Conservation (phyloP, 768 basidiomycete species). For the Leccinum imitatum region DNA sequence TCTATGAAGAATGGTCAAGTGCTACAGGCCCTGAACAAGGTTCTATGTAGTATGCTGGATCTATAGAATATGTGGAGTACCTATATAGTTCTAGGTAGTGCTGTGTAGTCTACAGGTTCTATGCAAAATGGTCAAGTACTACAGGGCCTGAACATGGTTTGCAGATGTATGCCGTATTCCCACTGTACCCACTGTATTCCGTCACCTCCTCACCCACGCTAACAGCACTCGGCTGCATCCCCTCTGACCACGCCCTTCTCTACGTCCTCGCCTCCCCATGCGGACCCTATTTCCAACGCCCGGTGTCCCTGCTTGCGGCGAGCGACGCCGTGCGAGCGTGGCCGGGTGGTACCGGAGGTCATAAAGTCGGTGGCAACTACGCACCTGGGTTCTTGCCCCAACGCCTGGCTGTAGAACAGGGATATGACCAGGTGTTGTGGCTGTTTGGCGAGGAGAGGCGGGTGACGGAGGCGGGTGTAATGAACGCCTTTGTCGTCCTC, state of each 20-base stretch:
- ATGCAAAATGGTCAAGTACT: no score
- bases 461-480: conserved; percentile 65
- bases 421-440: conserved; percentile 82
- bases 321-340: conserved; percentile 77
- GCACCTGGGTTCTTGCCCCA: conserved; percentile 63
- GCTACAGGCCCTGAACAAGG: no score
- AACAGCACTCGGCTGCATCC: conserved; percentile 62
- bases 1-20: no score
- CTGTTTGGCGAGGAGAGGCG: conserved; percentile 58
- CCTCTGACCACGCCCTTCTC: conserved; percentile 78
- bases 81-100: no score
- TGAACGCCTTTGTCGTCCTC: conserved; percentile 79
- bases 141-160: no score
- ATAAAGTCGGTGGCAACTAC: conserved; percentile 69
- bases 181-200: neutral
- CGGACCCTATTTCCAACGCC: conserved; percentile 54
- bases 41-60: no score
- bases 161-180: conserved; percentile 13
- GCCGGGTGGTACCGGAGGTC: conserved; percentile 71
- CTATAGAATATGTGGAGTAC: no score
- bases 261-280: conserved; percentile 77
- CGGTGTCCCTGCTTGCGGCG: conserved; percentile 58
- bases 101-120: no score
- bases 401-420: conserved; percentile 58
- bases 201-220: neutral